phyloP scores from a whole-genome alignment of 2,329 filamentous ascomycete genomes.

The Coniochaeta sp. region DNA sequence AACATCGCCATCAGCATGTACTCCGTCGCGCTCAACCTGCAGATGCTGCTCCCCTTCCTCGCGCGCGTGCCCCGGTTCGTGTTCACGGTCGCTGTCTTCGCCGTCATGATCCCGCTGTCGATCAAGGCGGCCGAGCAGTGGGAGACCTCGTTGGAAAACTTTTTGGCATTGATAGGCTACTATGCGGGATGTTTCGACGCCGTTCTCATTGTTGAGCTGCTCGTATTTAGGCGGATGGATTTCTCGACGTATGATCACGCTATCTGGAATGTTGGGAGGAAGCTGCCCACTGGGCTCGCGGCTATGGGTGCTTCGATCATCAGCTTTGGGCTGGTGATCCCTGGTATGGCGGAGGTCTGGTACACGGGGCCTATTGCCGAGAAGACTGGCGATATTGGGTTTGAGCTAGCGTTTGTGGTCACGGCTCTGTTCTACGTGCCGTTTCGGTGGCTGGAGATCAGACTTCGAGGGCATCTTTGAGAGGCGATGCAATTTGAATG shows the following conservation, averaged over 20 bases:
- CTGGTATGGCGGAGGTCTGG: conserved; percentile 55
- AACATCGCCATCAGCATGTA: conserved; percentile 33
- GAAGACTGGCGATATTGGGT: conserved; percentile 57
- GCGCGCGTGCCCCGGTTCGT: conserved; percentile 48
- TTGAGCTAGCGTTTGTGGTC: conserved; percentile 53
- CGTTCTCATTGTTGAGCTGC: conserved; percentile 39
- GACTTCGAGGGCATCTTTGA: conserved; percentile 20
- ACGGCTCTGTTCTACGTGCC: conserved; percentile 40
- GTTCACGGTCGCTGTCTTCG: conserved; percentile 50
- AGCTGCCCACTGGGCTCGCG: conserved; percentile 38
- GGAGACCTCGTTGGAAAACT: conserved; percentile 50
- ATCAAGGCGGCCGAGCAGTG: conserved; percentile 49
- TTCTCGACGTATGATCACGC: conserved; percentile 37
- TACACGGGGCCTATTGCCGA: conserved; percentile 53
- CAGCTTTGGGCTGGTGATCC: conserved; percentile 46
- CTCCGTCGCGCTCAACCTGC: conserved; percentile 30
- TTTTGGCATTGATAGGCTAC: conserved; percentile 50
- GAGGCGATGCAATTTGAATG: background rate
- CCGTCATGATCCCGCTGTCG: conserved; percentile 51
- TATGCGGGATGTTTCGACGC: conserved; percentile 49
- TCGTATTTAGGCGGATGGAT: conserved; percentile 38
- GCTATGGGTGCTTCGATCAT: conserved; percentile 37
- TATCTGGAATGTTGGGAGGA: conserved; percentile 37
- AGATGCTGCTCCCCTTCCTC: conserved; percentile 51
- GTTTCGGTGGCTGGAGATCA: conserved; percentile 35